These are phyloP conservation scores for Neurospora sp. DNA, from an alignment of 495 filamentous ascomycete genomes.

Conservation along the genomic window DNA sequence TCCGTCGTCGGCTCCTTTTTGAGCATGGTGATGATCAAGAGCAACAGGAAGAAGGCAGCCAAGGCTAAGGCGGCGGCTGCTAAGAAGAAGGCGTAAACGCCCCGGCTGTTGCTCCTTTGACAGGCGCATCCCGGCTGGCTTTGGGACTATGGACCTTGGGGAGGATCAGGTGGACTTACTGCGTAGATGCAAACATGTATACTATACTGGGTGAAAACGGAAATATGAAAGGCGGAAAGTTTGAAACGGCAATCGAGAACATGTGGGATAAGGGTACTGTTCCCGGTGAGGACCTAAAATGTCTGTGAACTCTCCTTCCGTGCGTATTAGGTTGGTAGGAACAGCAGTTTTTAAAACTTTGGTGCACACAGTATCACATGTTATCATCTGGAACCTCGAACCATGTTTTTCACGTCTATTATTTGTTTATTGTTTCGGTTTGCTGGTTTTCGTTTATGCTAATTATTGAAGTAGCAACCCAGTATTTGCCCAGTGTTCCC, in stretches of 20 bases:
- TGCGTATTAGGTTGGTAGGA: neutral
- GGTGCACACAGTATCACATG: neutral
- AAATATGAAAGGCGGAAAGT: neutral
- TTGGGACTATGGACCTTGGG: neutral
- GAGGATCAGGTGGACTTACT: neutral
- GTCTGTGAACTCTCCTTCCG: neutral
- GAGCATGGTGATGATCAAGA: slow-evolving; percentile 95
- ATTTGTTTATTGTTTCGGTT: neutral
- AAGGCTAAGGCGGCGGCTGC: slow-evolving; percentile 68
- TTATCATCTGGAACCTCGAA: neutral
- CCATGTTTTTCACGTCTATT: neutral
- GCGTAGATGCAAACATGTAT: neutral
- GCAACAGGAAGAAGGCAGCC: slow-evolving; percentile 91
- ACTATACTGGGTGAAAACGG: neutral
- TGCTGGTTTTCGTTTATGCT: neutral
- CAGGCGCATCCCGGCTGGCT: neutral
- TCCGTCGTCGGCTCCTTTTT: slow-evolving; percentile 96
- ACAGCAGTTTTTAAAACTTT: neutral
- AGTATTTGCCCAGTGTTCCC: neutral
- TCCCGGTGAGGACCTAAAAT: neutral
- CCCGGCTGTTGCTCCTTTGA: no score
- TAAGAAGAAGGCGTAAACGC: slow-evolving; percentile 38
- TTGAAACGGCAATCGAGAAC: neutral
- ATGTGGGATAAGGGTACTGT: neutral
- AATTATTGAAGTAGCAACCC: neutral